A percentile compares a stretch with the other conserved stretches of the same genome.
Evolutionary conservation across 2,329 filamentous ascomycete genomes (phyloP).

Genomic region (Alternaria novae-zelandiae): DNA sequence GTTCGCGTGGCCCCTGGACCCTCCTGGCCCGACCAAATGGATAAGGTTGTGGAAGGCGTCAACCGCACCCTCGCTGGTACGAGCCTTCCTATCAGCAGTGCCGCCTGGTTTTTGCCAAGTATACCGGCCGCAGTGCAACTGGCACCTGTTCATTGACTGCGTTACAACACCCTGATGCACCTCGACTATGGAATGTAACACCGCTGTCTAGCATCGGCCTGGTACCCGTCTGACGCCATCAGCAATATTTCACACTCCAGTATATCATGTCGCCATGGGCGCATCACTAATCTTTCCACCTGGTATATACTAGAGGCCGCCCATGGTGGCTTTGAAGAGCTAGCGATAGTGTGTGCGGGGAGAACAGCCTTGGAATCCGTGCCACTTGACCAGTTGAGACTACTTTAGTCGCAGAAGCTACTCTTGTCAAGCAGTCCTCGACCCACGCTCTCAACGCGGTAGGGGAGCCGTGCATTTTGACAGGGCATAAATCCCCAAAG

Average conservation of each 20-base stretch:
- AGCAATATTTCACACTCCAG: background rate
- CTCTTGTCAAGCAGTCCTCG: background rate
- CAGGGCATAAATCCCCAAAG: background rate
- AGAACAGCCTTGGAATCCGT: constrained; percentile 7
- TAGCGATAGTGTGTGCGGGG: constrained; percentile 23
- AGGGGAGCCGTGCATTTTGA: constrained; percentile 3
- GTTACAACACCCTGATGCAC: constrained; percentile 29
- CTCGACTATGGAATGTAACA: constrained; percentile 32
- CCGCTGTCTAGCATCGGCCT: constrained; percentile 19
- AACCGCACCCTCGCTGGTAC: constrained; percentile 30
- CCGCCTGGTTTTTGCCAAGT: constrained; percentile 11
- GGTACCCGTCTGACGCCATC: constrained; percentile 12
- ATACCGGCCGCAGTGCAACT: constrained; percentile 25
- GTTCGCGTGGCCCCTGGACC: constrained; percentile 38
- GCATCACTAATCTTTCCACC: constrained; percentile 18
- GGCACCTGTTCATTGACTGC: constrained; percentile 34
- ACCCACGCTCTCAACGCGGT: background rate
- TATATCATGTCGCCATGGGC: background rate
- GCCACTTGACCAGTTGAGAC: constrained; percentile 7
- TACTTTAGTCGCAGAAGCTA: constrained; percentile 23
- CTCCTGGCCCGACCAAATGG: constrained; percentile 40
- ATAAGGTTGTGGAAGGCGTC: constrained; percentile 44
- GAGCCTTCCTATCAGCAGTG: constrained; percentile 12
- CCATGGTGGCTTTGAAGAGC: background rate
- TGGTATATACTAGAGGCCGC: constrained; percentile 3